phyloP scores from a whole-genome alignment of 202 grass and related monocot species.

The Brachypodium distachyon region DNA sequence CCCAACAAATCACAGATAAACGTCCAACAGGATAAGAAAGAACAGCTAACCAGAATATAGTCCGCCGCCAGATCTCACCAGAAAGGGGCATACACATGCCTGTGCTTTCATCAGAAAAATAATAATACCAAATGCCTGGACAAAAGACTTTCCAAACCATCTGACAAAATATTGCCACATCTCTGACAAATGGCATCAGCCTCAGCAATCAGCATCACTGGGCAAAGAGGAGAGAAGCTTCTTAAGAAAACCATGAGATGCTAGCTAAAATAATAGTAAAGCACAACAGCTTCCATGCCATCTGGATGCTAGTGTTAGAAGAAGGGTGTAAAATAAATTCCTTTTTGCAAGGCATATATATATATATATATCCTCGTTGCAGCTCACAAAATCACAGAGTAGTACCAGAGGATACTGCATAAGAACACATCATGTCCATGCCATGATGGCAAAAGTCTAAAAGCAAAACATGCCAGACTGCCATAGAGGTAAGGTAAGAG shows the following conservation, averaged over 20 bases:
- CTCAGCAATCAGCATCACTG: not conserved
- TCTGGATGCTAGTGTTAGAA: not conserved
- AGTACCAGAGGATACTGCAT: not conserved
- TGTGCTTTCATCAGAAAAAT: too few species aligned
- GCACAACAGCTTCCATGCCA: not conserved
- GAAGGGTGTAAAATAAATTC: not conserved
- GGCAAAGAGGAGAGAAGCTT: not conserved
- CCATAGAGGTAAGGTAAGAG: not conserved
- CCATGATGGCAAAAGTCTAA: not conserved
- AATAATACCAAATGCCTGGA: too few species aligned
- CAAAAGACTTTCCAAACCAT: too few species aligned
- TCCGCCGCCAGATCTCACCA: not conserved
- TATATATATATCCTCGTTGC: not conserved
- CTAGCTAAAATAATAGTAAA: not conserved
- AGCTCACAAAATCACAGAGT: not conserved
- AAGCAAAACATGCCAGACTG: conserved; percentile 7
- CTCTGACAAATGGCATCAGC: not conserved
- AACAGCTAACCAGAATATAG: too few species aligned
- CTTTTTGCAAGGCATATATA: not conserved
- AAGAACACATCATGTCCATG: not conserved
- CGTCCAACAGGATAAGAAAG: too few species aligned
- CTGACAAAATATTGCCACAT: not conserved
- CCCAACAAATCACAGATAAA: not conserved
- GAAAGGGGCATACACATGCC: too few species aligned
- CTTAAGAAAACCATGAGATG: not conserved